Conservation (phyloP, 345 rosid species). For the Durio zibethinus region DNA sequence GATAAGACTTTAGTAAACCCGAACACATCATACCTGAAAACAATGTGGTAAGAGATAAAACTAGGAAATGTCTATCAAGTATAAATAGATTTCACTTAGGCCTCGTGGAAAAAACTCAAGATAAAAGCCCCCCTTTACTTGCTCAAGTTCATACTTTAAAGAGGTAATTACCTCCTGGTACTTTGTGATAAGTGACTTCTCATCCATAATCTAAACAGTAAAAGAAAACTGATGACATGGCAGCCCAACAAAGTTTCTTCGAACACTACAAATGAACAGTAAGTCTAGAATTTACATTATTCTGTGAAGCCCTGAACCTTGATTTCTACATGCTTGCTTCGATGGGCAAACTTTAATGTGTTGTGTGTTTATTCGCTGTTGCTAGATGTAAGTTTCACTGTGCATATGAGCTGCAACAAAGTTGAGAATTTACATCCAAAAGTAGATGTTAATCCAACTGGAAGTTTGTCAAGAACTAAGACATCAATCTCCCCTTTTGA, state of each 20-base stretch:
- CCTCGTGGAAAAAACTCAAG: too few relatives aligned
- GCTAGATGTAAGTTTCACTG: slow-evolving; percentile 67
- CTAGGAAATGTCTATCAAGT: not conserved
- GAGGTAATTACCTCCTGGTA: slow-evolving; percentile 64
- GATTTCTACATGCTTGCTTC: slow-evolving; percentile 64
- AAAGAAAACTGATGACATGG: slow-evolving; percentile 11
- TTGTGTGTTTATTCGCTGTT: slow-evolving; percentile 74
- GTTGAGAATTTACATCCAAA: slow-evolving; percentile 13
- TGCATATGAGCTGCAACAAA: slow-evolving; percentile 59
- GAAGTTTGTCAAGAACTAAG: not conserved
- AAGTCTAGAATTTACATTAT: slow-evolving; percentile 42
- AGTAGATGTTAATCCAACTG: not conserved
- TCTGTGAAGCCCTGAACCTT: slow-evolving; percentile 64
- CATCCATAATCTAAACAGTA: slow-evolving; percentile 56
- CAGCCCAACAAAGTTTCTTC: not conserved
- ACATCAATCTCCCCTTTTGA: too few relatives aligned
- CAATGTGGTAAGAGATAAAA: not conserved
- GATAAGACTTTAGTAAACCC: not conserved
- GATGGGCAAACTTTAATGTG: slow-evolving; percentile 70
- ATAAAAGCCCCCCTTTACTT: slow-evolving; percentile 51
- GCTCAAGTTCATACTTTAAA: slow-evolving; percentile 66
- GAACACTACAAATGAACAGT: not conserved
- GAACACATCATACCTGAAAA: not conserved
- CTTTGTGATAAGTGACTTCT: slow-evolving; percentile 72
- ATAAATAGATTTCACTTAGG: too few relatives aligned